Evolutionary conservation across 148 eudicot species (phyloP).

Genomic region (Mesembryanthemum crystallinum): DNA sequence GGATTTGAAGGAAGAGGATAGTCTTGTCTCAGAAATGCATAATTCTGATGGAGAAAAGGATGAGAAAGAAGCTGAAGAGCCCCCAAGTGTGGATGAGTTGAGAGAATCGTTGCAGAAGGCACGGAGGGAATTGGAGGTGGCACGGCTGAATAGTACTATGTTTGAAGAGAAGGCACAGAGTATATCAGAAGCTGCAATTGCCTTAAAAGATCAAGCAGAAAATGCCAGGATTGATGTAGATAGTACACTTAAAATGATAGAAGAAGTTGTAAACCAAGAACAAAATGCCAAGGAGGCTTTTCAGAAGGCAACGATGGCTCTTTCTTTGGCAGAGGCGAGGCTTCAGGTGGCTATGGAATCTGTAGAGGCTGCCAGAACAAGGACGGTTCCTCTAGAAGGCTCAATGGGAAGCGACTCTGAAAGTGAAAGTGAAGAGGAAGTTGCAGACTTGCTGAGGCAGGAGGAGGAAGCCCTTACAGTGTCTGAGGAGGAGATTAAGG

Average conservation of each 20-base stretch:
- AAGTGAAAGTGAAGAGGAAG: constrained; percentile 44
- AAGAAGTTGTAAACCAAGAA: constrained; percentile 68
- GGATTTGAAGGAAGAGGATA: constrained; percentile 25
- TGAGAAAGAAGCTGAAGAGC: constrained; percentile 43
- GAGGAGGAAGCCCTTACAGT: constrained; percentile 54
- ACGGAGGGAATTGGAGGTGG: constrained; percentile 74
- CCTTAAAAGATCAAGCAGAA: constrained; percentile 70
- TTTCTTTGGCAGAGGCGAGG: constrained; percentile 86
- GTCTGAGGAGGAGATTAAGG: constrained; percentile 62
- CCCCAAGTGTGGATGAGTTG: constrained; percentile 54
- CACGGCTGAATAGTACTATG: constrained; percentile 67
- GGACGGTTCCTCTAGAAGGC: constrained; percentile 30
- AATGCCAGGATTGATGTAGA: constrained; percentile 68
- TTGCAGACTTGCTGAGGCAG: constrained; percentile 32
- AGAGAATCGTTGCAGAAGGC: constrained; percentile 66
- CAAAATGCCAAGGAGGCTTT: constrained; percentile 63
- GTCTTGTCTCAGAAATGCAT: constrained; percentile 29
- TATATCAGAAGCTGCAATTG: constrained; percentile 84
- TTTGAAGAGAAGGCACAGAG: constrained; percentile 90
- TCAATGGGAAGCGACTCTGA: constrained; percentile 36
- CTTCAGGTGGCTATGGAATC: constrained; percentile 68
- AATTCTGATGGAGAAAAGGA: constrained; percentile 40
- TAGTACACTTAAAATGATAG: constrained; percentile 37
- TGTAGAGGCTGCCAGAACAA: constrained; percentile 48
- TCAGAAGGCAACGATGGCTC: constrained; percentile 72